These are phyloP conservation scores for Melanogaster broomeanus DNA, from an alignment of 768 basidiomycete species.

Conservation along the genomic window DNA sequence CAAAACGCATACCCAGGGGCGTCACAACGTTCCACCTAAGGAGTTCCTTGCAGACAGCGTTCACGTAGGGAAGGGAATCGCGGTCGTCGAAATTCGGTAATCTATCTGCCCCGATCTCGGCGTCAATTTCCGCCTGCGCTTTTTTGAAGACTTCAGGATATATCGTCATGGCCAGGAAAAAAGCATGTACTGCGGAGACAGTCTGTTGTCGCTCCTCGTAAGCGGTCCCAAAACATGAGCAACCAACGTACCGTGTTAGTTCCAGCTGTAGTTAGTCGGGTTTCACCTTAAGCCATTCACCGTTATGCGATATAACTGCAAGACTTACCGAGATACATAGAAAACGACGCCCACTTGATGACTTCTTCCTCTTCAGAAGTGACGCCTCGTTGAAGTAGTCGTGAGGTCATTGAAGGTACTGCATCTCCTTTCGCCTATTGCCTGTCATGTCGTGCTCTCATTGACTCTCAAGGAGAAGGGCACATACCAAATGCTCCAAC, in stretches of 20 bases:
- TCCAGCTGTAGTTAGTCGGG: constrained; percentile 21
- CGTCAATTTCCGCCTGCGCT: constrained; percentile 16
- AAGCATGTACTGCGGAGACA: constrained; percentile 5
- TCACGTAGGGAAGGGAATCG: constrained; percentile 14
- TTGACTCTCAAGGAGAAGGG: background rate
- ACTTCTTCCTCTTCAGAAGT: constrained; percentile 10
- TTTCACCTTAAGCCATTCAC: background rate
- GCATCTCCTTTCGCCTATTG: constrained; percentile 10
- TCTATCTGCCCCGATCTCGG: constrained; percentile 7
- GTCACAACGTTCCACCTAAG: constrained; percentile 3
- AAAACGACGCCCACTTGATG: constrained; percentile 16
- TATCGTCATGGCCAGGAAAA: constrained; percentile 20
- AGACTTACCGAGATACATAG: constrained; percentile 16
- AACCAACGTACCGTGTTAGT: constrained; percentile 19
- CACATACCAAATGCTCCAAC: constrained; percentile 14
- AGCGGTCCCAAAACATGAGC: constrained; percentile 12
- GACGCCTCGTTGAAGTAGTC: constrained; percentile 6
- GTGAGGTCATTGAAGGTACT: constrained; percentile 13
- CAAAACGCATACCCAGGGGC: constrained; percentile 1
- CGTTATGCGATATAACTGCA: background rate
- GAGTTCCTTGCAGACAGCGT: constrained; percentile 17
- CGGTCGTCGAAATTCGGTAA: constrained; percentile 14
- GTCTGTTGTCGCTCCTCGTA: constrained; percentile 11
- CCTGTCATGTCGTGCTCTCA: background rate
- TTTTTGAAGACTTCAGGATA: constrained; percentile 5